These are phyloP conservation scores for Tylopilus subfusipes DNA, from an alignment of 768 basidiomycete genomes.

Conservation along the genomic window DNA sequence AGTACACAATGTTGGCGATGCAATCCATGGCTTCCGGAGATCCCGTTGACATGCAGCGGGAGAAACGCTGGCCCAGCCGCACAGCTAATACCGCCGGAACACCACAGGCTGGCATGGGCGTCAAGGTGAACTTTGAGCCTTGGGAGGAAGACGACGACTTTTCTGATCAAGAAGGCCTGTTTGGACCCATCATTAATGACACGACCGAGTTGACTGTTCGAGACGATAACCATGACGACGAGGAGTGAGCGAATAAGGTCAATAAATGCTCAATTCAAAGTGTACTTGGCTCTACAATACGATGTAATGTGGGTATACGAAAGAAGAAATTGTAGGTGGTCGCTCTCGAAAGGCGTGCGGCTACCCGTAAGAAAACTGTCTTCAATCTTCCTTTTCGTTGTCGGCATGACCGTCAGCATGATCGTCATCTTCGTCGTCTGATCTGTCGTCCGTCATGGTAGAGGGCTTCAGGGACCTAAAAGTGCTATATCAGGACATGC, in stretches of 20 bases:
- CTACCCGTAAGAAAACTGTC: not conserved
- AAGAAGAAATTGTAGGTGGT: slow-evolving; percentile 2
- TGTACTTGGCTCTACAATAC: slow-evolving; percentile 3
- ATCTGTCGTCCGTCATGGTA: slow-evolving; percentile 65
- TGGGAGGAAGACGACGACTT: slow-evolving; percentile 55
- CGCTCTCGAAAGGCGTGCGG: not conserved
- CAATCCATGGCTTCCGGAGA: slow-evolving; percentile 72
- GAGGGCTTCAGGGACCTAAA: slow-evolving; percentile 50
- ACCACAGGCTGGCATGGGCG: slow-evolving; percentile 27
- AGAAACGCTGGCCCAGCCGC: slow-evolving; percentile 73
- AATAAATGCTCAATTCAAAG: not conserved
- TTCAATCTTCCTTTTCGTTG: slow-evolving; percentile 32
- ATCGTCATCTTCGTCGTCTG: slow-evolving; percentile 69
- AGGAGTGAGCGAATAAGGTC: not conserved
- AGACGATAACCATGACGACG: slow-evolving; percentile 4
- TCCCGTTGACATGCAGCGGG: slow-evolving; percentile 70
- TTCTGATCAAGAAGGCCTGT: slow-evolving; percentile 44
- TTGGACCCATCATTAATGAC: slow-evolving; percentile 22
- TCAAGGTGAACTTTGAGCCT: slow-evolving; percentile 56
- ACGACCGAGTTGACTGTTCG: slow-evolving; percentile 1
- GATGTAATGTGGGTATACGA: slow-evolving; percentile 5
- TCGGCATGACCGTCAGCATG: slow-evolving; percentile 29
- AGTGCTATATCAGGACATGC: slow-evolving; percentile 7
- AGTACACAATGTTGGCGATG: slow-evolving; percentile 72
- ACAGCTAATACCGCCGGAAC: slow-evolving; percentile 28